These are phyloP conservation scores for Pseudopithomyces chartarum DNA, from an alignment of 2,329 filamentous ascomycete species.

Conservation along the genomic window DNA sequence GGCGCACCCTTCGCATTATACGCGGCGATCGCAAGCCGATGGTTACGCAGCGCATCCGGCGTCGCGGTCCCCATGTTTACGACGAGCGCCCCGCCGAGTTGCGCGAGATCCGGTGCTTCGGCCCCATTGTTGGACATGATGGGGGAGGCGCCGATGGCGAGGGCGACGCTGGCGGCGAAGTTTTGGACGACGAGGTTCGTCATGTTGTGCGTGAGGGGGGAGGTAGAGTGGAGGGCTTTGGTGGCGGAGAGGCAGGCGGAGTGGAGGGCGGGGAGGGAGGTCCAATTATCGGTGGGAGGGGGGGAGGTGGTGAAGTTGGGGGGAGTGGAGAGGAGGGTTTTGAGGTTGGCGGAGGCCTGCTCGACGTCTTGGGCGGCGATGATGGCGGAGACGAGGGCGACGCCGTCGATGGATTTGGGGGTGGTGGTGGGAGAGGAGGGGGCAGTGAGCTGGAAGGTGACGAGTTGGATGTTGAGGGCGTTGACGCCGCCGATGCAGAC, in stretches of 20 bases:
- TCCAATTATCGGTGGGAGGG: slow-evolving; percentile 10
- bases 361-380: slow-evolving; percentile 73
- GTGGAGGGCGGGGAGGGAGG: slow-evolving; percentile 14
- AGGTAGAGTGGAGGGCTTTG: slow-evolving; percentile 62
- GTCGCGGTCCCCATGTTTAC: slow-evolving; percentile 96
- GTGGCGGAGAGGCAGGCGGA: slow-evolving; percentile 53
- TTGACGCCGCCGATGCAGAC: slow-evolving; percentile 94
- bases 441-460: slow-evolving; percentile 71
- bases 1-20: slow-evolving; percentile 81
- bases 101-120: slow-evolving; percentile 81
- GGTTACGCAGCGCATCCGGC: slow-evolving; percentile 72
- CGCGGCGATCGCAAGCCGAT: slow-evolving; percentile 73
- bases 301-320: slow-evolving; percentile 27
- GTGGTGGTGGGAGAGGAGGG: slow-evolving; percentile 25
- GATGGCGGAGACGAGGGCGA: slow-evolving; percentile 90
- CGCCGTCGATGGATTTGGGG: slow-evolving; percentile 71
- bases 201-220: slow-evolving; percentile 92
- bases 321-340: slow-evolving; percentile 55
- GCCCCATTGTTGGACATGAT: slow-evolving; percentile 91
- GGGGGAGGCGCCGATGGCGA: slow-evolving; percentile 82
- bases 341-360: slow-evolving; percentile 64
- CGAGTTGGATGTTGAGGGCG: slow-evolving; percentile 71
- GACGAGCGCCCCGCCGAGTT: slow-evolving; percentile 77
- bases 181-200: slow-evolving; percentile 96
- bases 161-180: slow-evolving; percentile 87